Conservation (phyloP, 345 rosid genomes). For the Sisymbrium irio region DNA sequence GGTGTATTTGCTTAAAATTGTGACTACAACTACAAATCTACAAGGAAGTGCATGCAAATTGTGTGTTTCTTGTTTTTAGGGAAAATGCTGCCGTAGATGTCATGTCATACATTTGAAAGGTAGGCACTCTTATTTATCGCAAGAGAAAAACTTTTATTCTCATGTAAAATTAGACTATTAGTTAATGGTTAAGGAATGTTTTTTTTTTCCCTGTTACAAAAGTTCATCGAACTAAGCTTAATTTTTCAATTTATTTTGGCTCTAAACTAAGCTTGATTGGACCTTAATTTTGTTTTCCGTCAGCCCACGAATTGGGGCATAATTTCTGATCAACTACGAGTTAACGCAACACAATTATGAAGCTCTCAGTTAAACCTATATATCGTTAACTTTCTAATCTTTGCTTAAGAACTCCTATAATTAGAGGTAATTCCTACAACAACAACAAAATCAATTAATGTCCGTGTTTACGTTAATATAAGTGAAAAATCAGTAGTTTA, state of each 20-base stretch:
- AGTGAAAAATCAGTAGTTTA: not conserved
- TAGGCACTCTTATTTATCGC: not conserved
- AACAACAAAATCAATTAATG: constrained; percentile 4
- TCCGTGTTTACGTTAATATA: constrained; percentile 7
- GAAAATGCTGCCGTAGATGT: constrained; percentile 10
- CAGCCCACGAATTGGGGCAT: no score
- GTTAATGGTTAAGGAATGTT: not conserved
- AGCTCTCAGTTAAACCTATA: no score
- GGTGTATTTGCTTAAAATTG: not conserved
- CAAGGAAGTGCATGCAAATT: constrained; percentile 21
- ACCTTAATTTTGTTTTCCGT: not conserved
- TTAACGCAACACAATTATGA: not conserved
- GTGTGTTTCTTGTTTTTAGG: constrained; percentile 8
- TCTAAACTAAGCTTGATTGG: not conserved
- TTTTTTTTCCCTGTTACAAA: no score
- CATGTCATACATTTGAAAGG: constrained; percentile 12
- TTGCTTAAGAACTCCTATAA: not conserved
- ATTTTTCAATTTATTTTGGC: no score
- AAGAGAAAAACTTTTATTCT: not conserved
- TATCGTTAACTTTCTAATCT: no score
- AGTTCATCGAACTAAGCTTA: no score
- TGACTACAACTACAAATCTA: constrained; percentile 4
- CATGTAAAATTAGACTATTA: not conserved
- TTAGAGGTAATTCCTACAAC: constrained; percentile 8
- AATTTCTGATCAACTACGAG: not conserved